Percentiles rank a stretch among this genome's conserved stretches.
Conservation (phyloP, 208 protist species). For the Balamuthia mandrillaris region DNA sequence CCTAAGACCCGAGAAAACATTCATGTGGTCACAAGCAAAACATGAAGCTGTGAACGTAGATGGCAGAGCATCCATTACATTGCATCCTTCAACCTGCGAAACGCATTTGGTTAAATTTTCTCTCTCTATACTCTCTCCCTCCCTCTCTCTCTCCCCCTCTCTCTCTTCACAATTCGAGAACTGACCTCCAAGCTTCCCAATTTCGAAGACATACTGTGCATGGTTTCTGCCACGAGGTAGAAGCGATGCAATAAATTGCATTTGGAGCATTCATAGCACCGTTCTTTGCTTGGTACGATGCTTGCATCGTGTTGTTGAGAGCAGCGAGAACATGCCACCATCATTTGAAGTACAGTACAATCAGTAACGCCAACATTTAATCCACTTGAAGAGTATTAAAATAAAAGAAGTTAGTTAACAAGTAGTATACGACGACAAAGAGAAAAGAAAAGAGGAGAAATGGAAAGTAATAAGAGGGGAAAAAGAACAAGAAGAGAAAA, state of each 20-base stretch:
- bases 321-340: conserved; percentile 10
- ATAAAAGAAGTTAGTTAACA: too few species aligned
- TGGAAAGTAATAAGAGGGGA: not conserved
- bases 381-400: not conserved
- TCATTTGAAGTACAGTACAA: not conserved
- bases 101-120: not conserved
- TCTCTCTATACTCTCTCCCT: not conserved
- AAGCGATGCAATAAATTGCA: not conserved
- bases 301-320: not conserved
- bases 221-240: not conserved
- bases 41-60: not conserved
- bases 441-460: not conserved
- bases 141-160: not conserved
- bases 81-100: not conserved
- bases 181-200: not conserved
- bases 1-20: not conserved
- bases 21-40: not conserved
- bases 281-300: not conserved
- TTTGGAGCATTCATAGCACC: not conserved
- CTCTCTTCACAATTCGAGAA: too few species aligned
- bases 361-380: not conserved
- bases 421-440: not conserved
- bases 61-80: not conserved
- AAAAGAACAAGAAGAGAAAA: too few species aligned
- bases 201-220: not conserved